Evolutionary conservation across 1,139 yeast genomes (phyloP).

Genomic region (Zhuliangozyma blackwelliae): DNA sequence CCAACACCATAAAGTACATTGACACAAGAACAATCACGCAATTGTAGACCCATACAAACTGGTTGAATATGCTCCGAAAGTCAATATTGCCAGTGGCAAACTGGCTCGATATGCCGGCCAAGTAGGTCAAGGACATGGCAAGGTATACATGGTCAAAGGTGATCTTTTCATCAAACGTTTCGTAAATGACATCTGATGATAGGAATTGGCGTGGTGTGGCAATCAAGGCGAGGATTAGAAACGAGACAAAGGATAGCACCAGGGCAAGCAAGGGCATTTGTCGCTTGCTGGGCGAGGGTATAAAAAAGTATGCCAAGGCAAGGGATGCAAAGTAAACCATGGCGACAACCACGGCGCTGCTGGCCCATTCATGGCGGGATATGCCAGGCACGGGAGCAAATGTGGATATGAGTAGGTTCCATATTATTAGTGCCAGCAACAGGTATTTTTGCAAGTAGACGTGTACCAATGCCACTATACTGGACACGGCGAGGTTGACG

Average conservation of each 20-base stretch:
- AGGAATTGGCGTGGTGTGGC: constrained; percentile 2
- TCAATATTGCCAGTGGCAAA: not conserved
- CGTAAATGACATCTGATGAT: not conserved
- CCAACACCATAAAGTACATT: constrained; percentile 13
- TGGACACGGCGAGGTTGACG: constrained; percentile 4
- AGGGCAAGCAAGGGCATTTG: no score
- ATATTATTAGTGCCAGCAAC: constrained; percentile 3
- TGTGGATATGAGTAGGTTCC: constrained; percentile 6
- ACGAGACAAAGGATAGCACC: constrained; percentile 3
- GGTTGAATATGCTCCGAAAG: constrained; percentile 7
- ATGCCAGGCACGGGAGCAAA: not conserved
- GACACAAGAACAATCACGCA: constrained; percentile 15
- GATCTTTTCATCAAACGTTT: not conserved
- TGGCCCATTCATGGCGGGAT: no score
- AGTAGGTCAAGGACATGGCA: constrained; percentile 2
- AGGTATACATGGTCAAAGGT: constrained; percentile 2
- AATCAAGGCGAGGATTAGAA: constrained; percentile 2
- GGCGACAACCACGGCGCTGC: not conserved
- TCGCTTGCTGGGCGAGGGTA: not conserved
- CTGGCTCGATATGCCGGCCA: not conserved
- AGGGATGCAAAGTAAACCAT: constrained; percentile 2
- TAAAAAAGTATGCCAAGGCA: not conserved
- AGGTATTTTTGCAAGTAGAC: constrained; percentile 1
- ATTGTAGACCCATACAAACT: constrained; percentile 22
- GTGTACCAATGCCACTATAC: constrained; percentile 2